phyloP scores from a whole-genome alignment of 441 rosid species.

The Cnidoscolus chayamansa region DNA sequence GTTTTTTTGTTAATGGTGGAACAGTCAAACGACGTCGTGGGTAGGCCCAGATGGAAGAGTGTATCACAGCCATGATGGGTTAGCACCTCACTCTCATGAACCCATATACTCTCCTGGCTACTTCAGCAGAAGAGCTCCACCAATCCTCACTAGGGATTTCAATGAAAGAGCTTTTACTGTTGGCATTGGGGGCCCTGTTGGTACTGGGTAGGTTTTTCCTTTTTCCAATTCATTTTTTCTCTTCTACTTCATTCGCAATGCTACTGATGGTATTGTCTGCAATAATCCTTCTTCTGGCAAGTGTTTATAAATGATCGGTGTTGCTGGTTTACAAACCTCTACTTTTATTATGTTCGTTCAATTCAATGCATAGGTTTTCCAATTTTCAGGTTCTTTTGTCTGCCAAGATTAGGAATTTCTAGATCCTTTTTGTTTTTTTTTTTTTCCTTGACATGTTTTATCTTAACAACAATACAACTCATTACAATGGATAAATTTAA shows the following conservation, averaged over 20 bases:
- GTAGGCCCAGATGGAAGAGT: constrained; percentile 76
- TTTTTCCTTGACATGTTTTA: not conserved
- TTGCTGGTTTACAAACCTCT: not conserved
- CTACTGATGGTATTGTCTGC: not conserved
- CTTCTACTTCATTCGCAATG: not conserved
- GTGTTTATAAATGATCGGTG: not conserved
- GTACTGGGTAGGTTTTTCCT: constrained; percentile 65
- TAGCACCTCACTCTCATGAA: constrained; percentile 95
- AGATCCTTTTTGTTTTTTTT: too few species aligned
- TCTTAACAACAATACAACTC: too few species aligned
- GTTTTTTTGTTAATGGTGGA: not conserved
- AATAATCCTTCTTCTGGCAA: not conserved
- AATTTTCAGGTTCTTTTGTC: not conserved
- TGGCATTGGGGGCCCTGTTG: constrained; percentile 98
- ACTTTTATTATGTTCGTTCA: not conserved
- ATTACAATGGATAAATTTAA: not conserved
- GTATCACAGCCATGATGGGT: constrained; percentile 94
- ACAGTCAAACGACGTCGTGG: constrained; percentile 48
- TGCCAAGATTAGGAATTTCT: not conserved
- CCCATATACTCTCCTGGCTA: constrained; percentile 94
- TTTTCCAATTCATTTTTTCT: not conserved
- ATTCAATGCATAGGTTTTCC: not conserved
- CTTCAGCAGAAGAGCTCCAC: constrained; percentile 87
- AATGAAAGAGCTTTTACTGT: constrained; percentile 90
- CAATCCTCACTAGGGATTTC: constrained; percentile 67